A percentile compares a stretch with the other conserved stretches of the same genome.
phyloP scores from a whole-genome alignment of 192 early-diverging fungal species.

The Podila epigama region DNA sequence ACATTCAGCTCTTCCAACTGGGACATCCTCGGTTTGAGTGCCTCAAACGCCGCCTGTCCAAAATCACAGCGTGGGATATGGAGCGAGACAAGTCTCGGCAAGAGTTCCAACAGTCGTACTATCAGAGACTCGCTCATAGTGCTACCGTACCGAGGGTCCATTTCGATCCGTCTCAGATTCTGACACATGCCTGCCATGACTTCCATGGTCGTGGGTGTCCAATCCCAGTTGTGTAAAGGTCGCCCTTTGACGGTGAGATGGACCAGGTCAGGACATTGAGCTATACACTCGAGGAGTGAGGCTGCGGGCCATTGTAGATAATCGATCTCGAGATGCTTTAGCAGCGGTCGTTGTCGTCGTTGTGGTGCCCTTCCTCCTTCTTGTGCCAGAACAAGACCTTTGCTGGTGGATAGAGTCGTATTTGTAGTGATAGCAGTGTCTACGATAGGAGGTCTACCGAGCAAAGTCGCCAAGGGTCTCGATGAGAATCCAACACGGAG shows the following conservation, averaged over 20 bases:
- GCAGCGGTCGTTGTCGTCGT: background rate
- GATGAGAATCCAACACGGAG: background rate
- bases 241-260: background rate
- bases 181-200: background rate
- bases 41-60: conserved; percentile 4
- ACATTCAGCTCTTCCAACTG: conserved; percentile 10
- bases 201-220: conserved; percentile 3
- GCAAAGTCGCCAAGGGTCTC: too few relatives aligned
- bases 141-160: conserved; percentile 7
- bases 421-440: too few relatives aligned
- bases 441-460: too few relatives aligned
- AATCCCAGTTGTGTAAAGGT: background rate
- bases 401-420: background rate
- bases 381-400: background rate
- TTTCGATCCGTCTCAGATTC: background rate
- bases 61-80: conserved; percentile 5
- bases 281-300: background rate
- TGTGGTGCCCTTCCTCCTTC: background rate
- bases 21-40: background rate
- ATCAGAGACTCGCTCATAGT: background rate
- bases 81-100: background rate
- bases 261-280: conserved; percentile 5
- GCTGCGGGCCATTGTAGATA: background rate
- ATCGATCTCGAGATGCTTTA: background rate
- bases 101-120: background rate